Percentiles rank a stretch among this genome's conserved stretches.
phyloP scores from a whole-genome alignment of 257 asterid genomes.

The Fraxinus quadrangulata region DNA sequence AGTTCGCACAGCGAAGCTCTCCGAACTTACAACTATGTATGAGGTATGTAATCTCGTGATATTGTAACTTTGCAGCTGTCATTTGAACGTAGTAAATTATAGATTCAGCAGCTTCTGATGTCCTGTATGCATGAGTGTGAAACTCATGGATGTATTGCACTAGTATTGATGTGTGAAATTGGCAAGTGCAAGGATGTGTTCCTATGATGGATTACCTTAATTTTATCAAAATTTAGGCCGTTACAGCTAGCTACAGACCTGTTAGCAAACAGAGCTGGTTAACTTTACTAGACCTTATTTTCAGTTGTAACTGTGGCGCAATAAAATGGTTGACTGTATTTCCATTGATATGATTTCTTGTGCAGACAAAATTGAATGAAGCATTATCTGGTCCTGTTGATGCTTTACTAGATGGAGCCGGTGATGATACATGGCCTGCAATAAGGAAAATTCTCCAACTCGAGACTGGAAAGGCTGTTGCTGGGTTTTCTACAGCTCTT shows the following conservation, averaged over 20 bases:
- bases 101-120: neutral
- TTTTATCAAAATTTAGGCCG: neutral
- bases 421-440: constrained; percentile 88
- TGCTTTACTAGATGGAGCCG: constrained; percentile 91
- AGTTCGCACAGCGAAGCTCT: constrained; percentile 67
- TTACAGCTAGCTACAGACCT: neutral
- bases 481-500: constrained; percentile 67
- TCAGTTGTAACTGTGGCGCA: neutral
- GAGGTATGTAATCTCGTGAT: constrained; percentile 57
- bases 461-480: constrained; percentile 62
- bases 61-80: neutral
- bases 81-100: neutral
- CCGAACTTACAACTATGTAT: constrained; percentile 62
- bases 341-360: constrained; percentile 24
- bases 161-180: neutral
- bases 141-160: neutral
- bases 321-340: neutral
- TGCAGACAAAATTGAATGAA: constrained; percentile 75
- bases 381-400: constrained; percentile 86
- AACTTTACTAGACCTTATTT: neutral
- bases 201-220: neutral
- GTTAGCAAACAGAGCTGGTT: neutral
- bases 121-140: neutral
- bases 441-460: constrained; percentile 70
- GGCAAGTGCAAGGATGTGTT: neutral